Percentiles rank a stretch among this genome's conserved stretches.
phyloP scores from a whole-genome alignment of 805 yeast species.

The Kazachstania kunashirensis region DNA sequence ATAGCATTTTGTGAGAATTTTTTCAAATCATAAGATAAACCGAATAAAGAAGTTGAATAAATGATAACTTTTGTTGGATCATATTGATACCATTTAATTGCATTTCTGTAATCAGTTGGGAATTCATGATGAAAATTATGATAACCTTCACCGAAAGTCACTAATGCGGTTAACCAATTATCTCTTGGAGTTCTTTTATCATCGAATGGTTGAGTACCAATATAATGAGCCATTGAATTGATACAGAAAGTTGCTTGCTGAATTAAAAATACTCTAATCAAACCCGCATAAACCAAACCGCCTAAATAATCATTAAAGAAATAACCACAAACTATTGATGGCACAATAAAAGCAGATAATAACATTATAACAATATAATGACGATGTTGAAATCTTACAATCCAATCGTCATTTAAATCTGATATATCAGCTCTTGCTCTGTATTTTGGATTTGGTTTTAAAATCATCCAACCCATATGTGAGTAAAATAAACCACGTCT shows the following conservation, averaged over 20 bases:
- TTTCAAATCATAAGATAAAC: conserved; percentile 64
- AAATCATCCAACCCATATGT: conserved; percentile 81
- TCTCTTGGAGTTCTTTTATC: conserved; percentile 83
- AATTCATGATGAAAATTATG: conserved; percentile 88
- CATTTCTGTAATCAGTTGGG: conserved; percentile 83
- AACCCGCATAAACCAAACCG: conserved; percentile 70
- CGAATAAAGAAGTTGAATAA: conserved; percentile 49
- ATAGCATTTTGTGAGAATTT: conserved; percentile 72
- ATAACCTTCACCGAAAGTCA: conserved; percentile 83
- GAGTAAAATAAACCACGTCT: conserved; percentile 76
- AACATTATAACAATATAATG: conserved; percentile 60
- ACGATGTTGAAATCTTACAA: conserved; percentile 73
- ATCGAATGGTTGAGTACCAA: conserved; percentile 78
- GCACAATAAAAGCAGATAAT: conserved; percentile 50
- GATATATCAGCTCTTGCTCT: conserved; percentile 75
- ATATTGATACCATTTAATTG: conserved; percentile 78
- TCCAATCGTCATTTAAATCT: conserved; percentile 69
- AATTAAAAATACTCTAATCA: conserved; percentile 55
- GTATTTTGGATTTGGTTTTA: conserved; percentile 70
- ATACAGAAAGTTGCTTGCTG: conserved; percentile 86
- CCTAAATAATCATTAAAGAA: conserved; percentile 55
- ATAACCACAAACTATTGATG: conserved; percentile 47
- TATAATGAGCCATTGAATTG: conserved; percentile 79
- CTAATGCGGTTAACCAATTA: conserved; percentile 69
- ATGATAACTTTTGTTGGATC: conserved; percentile 71